Conservation (phyloP, 192 early-diverging fungal genomes). For the Backusella tarrabulga region DNA sequence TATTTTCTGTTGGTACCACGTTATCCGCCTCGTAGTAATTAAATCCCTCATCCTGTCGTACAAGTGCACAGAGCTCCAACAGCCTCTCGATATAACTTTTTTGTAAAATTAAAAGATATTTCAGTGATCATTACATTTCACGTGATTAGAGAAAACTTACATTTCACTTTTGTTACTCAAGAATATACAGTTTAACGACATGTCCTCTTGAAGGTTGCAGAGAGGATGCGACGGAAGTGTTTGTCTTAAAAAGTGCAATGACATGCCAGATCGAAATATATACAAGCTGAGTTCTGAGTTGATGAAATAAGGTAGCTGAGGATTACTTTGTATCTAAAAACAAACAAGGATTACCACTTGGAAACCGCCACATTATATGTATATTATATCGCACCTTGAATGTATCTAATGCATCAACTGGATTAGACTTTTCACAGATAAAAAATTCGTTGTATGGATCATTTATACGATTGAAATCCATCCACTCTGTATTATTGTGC, state of each 20-base stretch:
- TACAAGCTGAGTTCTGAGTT: slow-evolving; percentile 21
- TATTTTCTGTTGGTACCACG: not conserved
- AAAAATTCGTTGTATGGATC: slow-evolving; percentile 45
- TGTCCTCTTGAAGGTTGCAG: slow-evolving; percentile 14
- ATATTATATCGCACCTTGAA: slow-evolving; percentile 22
- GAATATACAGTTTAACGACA: not conserved
- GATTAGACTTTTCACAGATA: slow-evolving; percentile 9
- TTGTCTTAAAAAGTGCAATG: slow-evolving; percentile 36
- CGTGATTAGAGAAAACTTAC: slow-evolving; percentile 23
- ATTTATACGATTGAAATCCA: not conserved
- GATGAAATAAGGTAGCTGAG: slow-evolving; percentile 29
- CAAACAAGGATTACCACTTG: not conserved
- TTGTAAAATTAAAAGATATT: not conserved
- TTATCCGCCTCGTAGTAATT: slow-evolving; percentile 6
- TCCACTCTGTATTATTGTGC: slow-evolving; percentile 1
- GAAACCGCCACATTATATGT: not conserved
- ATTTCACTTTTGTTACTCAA: not conserved
- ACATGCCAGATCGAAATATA: slow-evolving; percentile 42
- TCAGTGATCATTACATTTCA: not conserved
- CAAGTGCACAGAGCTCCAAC: not conserved
- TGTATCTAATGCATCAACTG: slow-evolving; percentile 17
- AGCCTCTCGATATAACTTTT: not conserved
- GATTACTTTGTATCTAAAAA: slow-evolving; percentile 12
- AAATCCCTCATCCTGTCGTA: slow-evolving; percentile 7
- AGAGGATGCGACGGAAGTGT: slow-evolving; percentile 34